These are phyloP conservation scores for Plantago ovata DNA, from an alignment of 257 asterid genomes.

Conservation along the genomic window DNA sequence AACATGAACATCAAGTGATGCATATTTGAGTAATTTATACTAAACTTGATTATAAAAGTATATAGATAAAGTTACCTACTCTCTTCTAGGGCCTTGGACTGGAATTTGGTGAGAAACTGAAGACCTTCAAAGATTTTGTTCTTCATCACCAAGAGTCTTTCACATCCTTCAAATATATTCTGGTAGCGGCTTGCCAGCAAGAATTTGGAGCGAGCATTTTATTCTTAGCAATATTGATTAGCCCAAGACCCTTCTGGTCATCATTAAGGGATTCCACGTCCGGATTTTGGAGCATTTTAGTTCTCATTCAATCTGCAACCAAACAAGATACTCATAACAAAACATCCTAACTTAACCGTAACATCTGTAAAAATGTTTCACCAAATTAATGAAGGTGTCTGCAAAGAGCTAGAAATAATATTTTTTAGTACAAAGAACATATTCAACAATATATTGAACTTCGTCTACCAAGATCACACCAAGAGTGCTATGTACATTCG, in stretches of 20 bases:
- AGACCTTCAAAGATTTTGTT: constrained; percentile 55
- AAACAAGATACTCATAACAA: neutral
- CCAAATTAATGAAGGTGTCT: no score
- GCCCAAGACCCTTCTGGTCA: constrained; percentile 41
- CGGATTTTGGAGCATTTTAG: constrained; percentile 8
- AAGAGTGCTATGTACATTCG: no score
- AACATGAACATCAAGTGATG: neutral
- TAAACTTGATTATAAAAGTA: no score
- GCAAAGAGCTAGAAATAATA: no score
- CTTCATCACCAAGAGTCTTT: constrained; percentile 60
- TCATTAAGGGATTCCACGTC: constrained; percentile 41
- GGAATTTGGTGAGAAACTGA: constrained; percentile 52
- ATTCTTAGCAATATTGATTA: constrained; percentile 45
- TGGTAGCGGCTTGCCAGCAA: constrained; percentile 69
- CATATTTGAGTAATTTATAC: no score
- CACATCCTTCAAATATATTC: constrained; percentile 51
- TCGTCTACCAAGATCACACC: no score
- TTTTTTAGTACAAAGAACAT: no score
- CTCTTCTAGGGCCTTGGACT: constrained; percentile 76
- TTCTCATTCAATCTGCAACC: constrained; percentile 22
- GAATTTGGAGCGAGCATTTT: constrained; percentile 46
- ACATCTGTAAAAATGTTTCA: no score
- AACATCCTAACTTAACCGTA: no score
- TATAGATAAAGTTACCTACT: constrained; percentile 49
- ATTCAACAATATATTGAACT: no score